Evolutionary conservation across 306 rosid species (phyloP).

Genomic region (Medicago truncatula): DNA sequence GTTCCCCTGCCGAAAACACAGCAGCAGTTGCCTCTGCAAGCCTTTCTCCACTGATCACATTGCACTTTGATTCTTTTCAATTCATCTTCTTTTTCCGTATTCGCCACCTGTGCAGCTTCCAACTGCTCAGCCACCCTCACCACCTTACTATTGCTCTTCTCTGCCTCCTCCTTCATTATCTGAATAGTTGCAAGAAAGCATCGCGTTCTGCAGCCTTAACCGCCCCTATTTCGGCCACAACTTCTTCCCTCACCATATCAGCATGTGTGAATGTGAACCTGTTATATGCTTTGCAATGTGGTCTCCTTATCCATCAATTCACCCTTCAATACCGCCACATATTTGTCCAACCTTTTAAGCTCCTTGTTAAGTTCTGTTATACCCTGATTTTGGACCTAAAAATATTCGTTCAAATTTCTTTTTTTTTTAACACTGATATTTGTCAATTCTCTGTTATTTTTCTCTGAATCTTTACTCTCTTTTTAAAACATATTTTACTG

Average conservation of each 20-base stretch:
- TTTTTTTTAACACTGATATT: no score
- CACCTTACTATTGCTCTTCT: slow-evolving; percentile 59
- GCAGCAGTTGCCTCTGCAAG: slow-evolving; percentile 93
- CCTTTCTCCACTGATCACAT: slow-evolving; percentile 97
- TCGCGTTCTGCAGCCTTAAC: slow-evolving; percentile 64
- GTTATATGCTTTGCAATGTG: slow-evolving; percentile 65
- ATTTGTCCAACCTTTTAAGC: slow-evolving; percentile 56
- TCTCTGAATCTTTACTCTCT: no score
- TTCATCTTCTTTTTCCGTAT: slow-evolving; percentile 73
- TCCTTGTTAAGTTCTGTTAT: slow-evolving; percentile 59
- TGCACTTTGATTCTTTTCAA: slow-evolving; percentile 80
- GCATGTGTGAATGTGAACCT: slow-evolving; percentile 38
- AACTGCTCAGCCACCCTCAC: slow-evolving; percentile 69
- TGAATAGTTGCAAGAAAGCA: slow-evolving; percentile 65
- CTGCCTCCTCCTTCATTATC: slow-evolving; percentile 72
- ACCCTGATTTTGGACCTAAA: no score
- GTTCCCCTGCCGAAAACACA: slow-evolving; percentile 71
- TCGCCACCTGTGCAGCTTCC: slow-evolving; percentile 70
- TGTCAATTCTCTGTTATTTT: no score
- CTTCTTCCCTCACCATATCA: slow-evolving; percentile 47
- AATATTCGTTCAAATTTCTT: no score
- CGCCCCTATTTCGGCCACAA: slow-evolving; percentile 55
- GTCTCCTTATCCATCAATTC: no score
- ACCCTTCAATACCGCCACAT: slow-evolving; percentile 56
- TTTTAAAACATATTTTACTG: no score